Conservation (phyloP, 2,329 filamentous ascomycete species). For the Pyricularia sp. region DNA sequence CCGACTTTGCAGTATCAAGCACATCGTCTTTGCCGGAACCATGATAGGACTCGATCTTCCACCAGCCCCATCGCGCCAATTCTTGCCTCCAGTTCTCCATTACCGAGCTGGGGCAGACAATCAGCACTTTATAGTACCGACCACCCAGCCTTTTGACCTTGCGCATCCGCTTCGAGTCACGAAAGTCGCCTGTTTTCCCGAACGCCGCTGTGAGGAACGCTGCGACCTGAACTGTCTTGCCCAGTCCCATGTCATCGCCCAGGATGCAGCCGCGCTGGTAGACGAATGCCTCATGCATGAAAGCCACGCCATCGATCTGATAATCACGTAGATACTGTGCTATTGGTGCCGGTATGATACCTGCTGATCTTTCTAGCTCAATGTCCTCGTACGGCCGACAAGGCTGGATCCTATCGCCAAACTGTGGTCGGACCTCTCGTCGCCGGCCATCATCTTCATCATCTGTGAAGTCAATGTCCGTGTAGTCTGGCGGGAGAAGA, state of each 20-base stretch:
- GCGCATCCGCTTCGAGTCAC: slow-evolving; percentile 76
- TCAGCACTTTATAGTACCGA: slow-evolving; percentile 76
- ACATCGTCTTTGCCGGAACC: slow-evolving; percentile 56
- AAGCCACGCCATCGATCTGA: slow-evolving; percentile 72
- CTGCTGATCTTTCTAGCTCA: slow-evolving; percentile 58
- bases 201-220: slow-evolving; percentile 85
- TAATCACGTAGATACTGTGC: slow-evolving; percentile 89
- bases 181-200: slow-evolving; percentile 82
- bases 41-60: slow-evolving; percentile 76
- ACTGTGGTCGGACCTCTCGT: slow-evolving; percentile 53
- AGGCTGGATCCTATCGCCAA: slow-evolving; percentile 47
- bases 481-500: slow-evolving; percentile 63
- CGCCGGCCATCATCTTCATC: slow-evolving; percentile 24
- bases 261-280: slow-evolving; percentile 84
- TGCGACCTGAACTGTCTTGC: slow-evolving; percentile 93
- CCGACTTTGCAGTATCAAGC: slow-evolving; percentile 58
- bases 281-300: slow-evolving; percentile 79
- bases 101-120: slow-evolving; percentile 78
- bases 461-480: slow-evolving; percentile 64
- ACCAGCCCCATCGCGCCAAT: slow-evolving; percentile 86
- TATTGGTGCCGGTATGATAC: slow-evolving; percentile 74
- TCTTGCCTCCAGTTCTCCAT: slow-evolving; percentile 89
- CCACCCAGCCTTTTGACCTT: slow-evolving; percentile 55
- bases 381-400: slow-evolving; percentile 64
- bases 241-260: slow-evolving; percentile 94